Base-by-base conservation (phyloP, 164 flowering plant species). In the Platanus orientalis region DNA sequence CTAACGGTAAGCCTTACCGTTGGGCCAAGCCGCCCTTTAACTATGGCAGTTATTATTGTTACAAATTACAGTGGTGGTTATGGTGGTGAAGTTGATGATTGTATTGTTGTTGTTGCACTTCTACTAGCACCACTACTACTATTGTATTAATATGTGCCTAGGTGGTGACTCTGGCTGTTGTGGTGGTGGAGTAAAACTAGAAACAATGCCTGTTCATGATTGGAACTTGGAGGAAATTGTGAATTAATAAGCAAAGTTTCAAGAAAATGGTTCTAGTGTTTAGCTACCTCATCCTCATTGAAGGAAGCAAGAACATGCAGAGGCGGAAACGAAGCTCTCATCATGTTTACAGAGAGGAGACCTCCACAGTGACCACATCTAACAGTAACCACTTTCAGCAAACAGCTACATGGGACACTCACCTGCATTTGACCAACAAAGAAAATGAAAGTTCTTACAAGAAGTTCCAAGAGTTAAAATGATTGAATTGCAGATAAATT, bases 341-440 rank as follows among this genome's bases (percentile, higher is more conserved):
- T 72, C 92, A 88, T 81, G 79, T 88, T 84, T 27, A 90, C 89
- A 25, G 97, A 87, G 56, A 90, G 84, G 63, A 90, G 84, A 70
- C 80, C 71, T 17, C 78, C 68, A 82, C 98, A 93, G 58, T 88
- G 92, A 11, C 97, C 98, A 57, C 97, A 90, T 79, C 84, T 79
- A 4, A 93, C 97, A 4, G 90, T 83, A 45, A 87, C 96, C 69
- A 80, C 81, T 80, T 67, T 85, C 40, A 86, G 71, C 76, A 90
- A 64, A 81, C 86, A 81, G 74, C 80, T 78, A 58, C 70, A 70
- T 62, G 98, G 97, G 25, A 93, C 98, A 77, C 83, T 80, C 12
- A 93, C 97, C 98, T 92, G 77, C 75, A 75, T 39, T 45, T 54
- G 42, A 5, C 6, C 24, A 6, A 54, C 36, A 47, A 20, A 14